phyloP scores from a whole-genome alignment of 2,329 filamentous ascomycete species.

The Clonostachys sp. region DNA sequence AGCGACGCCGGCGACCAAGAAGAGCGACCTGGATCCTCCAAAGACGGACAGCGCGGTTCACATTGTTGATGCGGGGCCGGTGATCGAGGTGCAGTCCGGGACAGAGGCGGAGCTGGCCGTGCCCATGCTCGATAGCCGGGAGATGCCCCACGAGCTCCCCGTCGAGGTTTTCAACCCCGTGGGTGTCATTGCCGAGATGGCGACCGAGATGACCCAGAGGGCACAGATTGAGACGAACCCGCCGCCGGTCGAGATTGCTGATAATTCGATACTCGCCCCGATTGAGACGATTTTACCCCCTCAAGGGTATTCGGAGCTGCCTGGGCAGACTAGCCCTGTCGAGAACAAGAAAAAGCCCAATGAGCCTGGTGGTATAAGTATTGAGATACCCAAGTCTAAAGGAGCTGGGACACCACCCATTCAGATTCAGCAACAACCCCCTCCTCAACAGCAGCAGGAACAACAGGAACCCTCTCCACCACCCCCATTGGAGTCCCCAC shows the following conservation, averaged over 20 bases:
- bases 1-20: constrained; percentile 14
- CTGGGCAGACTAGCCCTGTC: not conserved
- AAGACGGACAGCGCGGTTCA: not conserved
- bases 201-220: constrained; percentile 32
- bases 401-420: not conserved
- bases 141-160: constrained; percentile 23
- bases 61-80: not conserved
- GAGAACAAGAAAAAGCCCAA: not conserved
- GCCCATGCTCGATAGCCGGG: constrained; percentile 25
- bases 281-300: constrained; percentile 17
- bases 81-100: not conserved
- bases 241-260: constrained; percentile 37
- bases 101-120: constrained; percentile 5
- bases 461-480: too few species aligned
- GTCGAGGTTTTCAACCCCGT: constrained; percentile 29
- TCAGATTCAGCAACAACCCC: too few species aligned
- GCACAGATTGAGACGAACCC: constrained; percentile 36
- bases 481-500: too few species aligned
- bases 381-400: not conserved
- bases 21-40: not conserved
- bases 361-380: not conserved
- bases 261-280: constrained; percentile 26
- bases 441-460: too few species aligned
- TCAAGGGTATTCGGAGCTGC: not conserved
- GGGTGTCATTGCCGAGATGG: constrained; percentile 41